These are phyloP conservation scores for Xerophyta viscosa DNA, from an alignment of 106 monocot genomes.

Conservation along the genomic window DNA sequence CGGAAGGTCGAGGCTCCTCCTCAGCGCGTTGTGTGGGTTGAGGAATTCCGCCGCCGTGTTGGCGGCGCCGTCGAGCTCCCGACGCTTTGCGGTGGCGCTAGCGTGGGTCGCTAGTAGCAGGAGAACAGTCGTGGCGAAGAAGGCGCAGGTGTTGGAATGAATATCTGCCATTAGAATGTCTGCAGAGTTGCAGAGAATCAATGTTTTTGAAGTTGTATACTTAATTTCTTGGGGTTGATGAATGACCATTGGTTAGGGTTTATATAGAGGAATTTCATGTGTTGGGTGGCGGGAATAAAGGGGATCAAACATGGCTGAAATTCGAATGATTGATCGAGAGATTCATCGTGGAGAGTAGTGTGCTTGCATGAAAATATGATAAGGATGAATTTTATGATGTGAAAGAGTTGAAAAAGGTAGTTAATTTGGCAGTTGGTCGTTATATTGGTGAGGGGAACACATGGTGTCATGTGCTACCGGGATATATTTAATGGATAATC, in stretches of 20 bases:
- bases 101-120: neutral
- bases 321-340: too few relatives aligned
- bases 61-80: neutral
- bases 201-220: too few relatives aligned
- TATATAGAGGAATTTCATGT: neutral
- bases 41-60: conserved; percentile 14
- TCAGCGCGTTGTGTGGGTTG: conserved; percentile 18
- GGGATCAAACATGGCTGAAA: too few relatives aligned
- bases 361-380: too few relatives aligned
- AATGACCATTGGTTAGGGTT: neutral
- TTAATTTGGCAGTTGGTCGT: too few relatives aligned
- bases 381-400: too few relatives aligned
- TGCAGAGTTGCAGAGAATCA: too few relatives aligned
- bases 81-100: neutral
- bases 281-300: neutral
- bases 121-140: neutral
- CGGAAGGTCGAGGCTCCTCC: conserved; percentile 4
- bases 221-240: too few relatives aligned
- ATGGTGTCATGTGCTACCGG: too few relatives aligned
- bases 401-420: too few relatives aligned
- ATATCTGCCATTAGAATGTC: neutral
- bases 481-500: too few relatives aligned
- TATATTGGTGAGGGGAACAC: too few relatives aligned
- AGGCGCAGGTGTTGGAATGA: neutral
- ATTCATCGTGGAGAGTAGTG: neutral